A percentile compares a stretch with the other conserved stretches of the same genome.
These are phyloP conservation scores for Fraxinus baroniana DNA, from an alignment of 305 asterid species.

Conservation along the genomic window DNA sequence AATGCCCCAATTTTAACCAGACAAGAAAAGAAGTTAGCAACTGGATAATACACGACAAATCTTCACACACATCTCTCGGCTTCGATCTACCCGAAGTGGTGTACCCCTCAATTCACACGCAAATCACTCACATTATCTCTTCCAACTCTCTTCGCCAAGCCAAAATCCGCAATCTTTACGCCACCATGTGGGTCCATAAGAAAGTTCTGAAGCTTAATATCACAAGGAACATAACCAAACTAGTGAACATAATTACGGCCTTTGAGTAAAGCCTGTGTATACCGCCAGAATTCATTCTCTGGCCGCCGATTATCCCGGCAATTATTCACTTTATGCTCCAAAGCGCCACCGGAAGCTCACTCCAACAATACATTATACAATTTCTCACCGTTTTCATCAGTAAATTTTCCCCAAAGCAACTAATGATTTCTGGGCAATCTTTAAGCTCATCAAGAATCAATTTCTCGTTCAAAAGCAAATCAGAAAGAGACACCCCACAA, in stretches of 20 bases:
- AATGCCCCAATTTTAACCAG: not conserved
- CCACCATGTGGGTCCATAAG: constrained; percentile 15
- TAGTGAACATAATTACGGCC: constrained; percentile 43
- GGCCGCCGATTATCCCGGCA: constrained; percentile 23
- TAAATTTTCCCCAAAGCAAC: not conserved
- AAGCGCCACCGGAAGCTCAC: constrained; percentile 48
- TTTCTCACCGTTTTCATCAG: too few species aligned
- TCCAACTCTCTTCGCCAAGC: not conserved
- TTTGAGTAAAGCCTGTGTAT: constrained; percentile 36
- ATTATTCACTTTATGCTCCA: constrained; percentile 29
- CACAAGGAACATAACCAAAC: constrained; percentile 52
- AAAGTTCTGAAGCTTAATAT: constrained; percentile 50
- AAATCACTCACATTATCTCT: not conserved
- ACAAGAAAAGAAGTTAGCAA: too few species aligned
- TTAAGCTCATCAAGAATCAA: too few species aligned
- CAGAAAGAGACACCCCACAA: too few species aligned
- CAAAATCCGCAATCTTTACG: too few species aligned
- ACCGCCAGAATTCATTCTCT: constrained; percentile 36
- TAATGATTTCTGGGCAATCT: too few species aligned
- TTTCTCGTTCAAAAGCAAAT: too few species aligned
- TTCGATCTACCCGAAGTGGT: constrained; percentile 15
- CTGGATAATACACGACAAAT: too few species aligned
- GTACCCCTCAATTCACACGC: constrained; percentile 45
- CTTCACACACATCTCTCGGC: too few species aligned
- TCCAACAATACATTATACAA: constrained; percentile 43